phyloP scores from a whole-genome alignment of 2,329 filamentous ascomycete genomes.

The Tolypocladium capitatum region DNA sequence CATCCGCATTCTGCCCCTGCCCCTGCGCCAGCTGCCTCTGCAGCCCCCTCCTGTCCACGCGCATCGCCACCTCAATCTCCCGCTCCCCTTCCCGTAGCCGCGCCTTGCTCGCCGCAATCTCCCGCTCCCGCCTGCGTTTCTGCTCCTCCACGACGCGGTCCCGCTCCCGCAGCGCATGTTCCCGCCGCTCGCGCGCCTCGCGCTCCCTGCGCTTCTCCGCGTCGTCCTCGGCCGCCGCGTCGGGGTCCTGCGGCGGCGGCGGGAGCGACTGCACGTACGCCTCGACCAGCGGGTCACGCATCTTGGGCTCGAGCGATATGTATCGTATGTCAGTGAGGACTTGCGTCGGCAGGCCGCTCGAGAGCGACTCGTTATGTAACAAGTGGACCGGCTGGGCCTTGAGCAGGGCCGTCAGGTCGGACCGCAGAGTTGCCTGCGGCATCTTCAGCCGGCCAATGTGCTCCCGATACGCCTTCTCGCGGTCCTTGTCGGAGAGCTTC shows the following conservation, averaged over 20 bases:
- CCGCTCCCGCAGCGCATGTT: constrained; percentile 53
- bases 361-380: constrained; percentile 46
- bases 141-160: constrained; percentile 50
- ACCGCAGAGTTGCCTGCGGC: constrained; percentile 51
- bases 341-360: constrained; percentile 45
- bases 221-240: constrained; percentile 30
- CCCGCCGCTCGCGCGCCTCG: constrained; percentile 43
- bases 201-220: constrained; percentile 34
- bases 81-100: constrained; percentile 51
- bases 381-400: constrained; percentile 42
- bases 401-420: constrained; percentile 54
- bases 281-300: constrained; percentile 52
- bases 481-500: constrained; percentile 58
- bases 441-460: constrained; percentile 55
- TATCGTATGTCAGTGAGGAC: constrained; percentile 57
- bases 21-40: constrained; percentile 40
- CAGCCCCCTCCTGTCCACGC: constrained; percentile 52
- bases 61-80: constrained; percentile 56
- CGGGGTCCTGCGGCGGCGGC: constrained; percentile 35
- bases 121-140: constrained; percentile 44
- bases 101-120: constrained; percentile 47
- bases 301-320: constrained; percentile 47
- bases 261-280: constrained; percentile 52
- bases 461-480: constrained; percentile 69
- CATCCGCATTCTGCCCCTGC: constrained; percentile 10